These are phyloP conservation scores for Rusavskia elegans DNA, from an alignment of 495 filamentous ascomycete species.

Conservation along the genomic window DNA sequence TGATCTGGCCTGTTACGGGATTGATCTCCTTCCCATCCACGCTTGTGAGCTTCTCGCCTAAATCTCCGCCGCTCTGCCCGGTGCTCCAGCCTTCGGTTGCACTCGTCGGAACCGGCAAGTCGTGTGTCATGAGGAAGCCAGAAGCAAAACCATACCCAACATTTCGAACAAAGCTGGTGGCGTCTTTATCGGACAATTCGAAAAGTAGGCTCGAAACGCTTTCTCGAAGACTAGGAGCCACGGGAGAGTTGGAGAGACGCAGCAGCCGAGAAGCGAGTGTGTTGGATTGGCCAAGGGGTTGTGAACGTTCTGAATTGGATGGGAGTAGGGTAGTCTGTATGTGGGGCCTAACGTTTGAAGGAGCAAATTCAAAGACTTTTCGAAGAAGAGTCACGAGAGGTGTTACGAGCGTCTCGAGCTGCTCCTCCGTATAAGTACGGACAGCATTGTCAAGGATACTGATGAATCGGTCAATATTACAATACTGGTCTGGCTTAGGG, in stretches of 20 bases:
- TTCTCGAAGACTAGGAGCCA: conserved; percentile 52
- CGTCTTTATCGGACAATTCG: conserved; percentile 64
- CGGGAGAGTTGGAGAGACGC: conserved; percentile 57
- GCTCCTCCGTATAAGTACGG: conserved; percentile 36
- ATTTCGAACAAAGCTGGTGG: conserved; percentile 55
- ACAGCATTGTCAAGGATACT: conserved; percentile 56
- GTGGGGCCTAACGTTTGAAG: conserved; percentile 38
- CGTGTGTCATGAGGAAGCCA: conserved; percentile 70
- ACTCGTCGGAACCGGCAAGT: conserved; percentile 56
- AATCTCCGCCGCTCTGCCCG: conserved; percentile 2
- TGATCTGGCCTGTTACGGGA: conserved; percentile 77
- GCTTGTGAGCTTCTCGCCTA: conserved; percentile 7
- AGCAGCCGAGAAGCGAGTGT: conserved; percentile 66
- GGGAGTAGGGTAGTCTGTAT: conserved; percentile 62
- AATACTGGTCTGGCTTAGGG: conserved; percentile 43
- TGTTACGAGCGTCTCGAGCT: conserved; percentile 51
- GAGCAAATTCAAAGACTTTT: conserved; percentile 56
- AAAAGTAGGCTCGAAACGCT: conserved; percentile 72
- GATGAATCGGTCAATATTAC: conserved; percentile 52
- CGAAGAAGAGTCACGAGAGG: conserved; percentile 61
- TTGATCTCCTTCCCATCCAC: conserved; percentile 40
- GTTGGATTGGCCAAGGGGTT: conserved; percentile 59
- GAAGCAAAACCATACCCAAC: conserved; percentile 89
- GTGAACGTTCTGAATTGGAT: conserved; percentile 57
- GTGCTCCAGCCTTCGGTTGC: conserved; percentile 38